Evolutionary conservation across 257 asterid genomes (phyloP), one percentile per base, ranked within the genome.

Genomic region (Primulina huaijiensis): DNA sequence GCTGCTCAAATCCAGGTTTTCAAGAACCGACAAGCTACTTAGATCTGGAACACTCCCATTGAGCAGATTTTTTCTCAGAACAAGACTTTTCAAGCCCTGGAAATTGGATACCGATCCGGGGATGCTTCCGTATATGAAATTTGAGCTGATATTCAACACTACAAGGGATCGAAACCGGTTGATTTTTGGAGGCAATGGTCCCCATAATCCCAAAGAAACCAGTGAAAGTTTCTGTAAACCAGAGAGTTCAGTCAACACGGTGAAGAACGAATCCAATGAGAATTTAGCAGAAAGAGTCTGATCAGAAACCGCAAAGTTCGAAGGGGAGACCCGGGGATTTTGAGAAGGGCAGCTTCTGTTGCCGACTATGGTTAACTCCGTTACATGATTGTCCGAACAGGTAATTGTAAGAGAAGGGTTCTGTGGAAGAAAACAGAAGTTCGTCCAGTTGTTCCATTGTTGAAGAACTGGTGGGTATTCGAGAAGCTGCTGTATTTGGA

Each of bases 371-470:
- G 88, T 81, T 60, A 94, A 64, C 71, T 91, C 97, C 0, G 96
- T 84, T 5, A 94, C 70, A 72, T 87, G 96, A 72, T 85, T 83
- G 16, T 69, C 82, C 38, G 96, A 81, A 64, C 99, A 94, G n/a
- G 83, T 68, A 7, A 94, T 19, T 50, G 77, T 74, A 38, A 94
- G 89, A 64, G 82, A 79, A 35, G 97, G 72, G 2, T 84, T 73
- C 8, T 82, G 89, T 3, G 89, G 85, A 6, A 86, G 81, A 33
- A 58, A 82, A 65, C 99, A 94, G 64, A 94, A 94, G 76, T 78
- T 79, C 9, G 99, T 94, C 98, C 97, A 91, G 8, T 85, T 88
- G 68, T 83, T 88, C 96, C 97, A 94, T 38, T 82, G 19, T 68
- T 82, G 84, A 65, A 94, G 96, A 46, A 78, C 77, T 35, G 78